Evolutionary conservation across 805 yeast species (phyloP).

Genomic region (Dipodascus albidus): DNA sequence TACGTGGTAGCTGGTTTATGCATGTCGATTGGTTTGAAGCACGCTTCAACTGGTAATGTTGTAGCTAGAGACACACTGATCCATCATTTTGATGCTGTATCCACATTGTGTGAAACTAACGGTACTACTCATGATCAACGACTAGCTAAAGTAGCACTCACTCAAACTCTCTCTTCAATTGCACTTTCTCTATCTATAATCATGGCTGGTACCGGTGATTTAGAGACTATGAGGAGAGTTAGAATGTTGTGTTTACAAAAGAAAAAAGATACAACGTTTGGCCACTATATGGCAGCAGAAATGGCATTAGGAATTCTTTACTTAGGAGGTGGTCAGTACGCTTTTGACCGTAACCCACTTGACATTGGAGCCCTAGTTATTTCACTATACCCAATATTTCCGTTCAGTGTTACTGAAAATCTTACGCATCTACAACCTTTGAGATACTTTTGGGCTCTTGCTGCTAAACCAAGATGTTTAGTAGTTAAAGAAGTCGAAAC

Average conservation of each 20-base stretch:
- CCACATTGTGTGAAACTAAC: slow-evolving; percentile 31
- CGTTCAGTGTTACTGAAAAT: slow-evolving; percentile 28
- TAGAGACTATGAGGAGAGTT: slow-evolving; percentile 61
- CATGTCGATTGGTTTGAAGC: slow-evolving; percentile 60
- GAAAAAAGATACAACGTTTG: slow-evolving; percentile 34
- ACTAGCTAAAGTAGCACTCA: slow-evolving; percentile 42
- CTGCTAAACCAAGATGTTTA: slow-evolving; percentile 74
- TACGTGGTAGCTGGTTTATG: slow-evolving; percentile 67
- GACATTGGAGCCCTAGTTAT: slow-evolving; percentile 61
- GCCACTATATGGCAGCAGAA: slow-evolving; percentile 66
- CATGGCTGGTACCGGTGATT: slow-evolving; percentile 88
- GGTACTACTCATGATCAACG: slow-evolving; percentile 45
- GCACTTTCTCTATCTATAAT: slow-evolving; percentile 57
- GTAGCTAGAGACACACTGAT: slow-evolving; percentile 46
- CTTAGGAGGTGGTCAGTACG: slow-evolving; percentile 87
- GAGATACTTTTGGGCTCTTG: slow-evolving; percentile 82
- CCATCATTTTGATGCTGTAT: slow-evolving; percentile 41
- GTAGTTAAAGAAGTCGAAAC: slow-evolving; percentile 59
- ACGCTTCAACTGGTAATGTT: slow-evolving; percentile 56
- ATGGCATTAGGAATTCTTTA: slow-evolving; percentile 81
- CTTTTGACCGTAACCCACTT: slow-evolving; percentile 50
- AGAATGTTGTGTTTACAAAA: slow-evolving; percentile 53
- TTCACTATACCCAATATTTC: slow-evolving; percentile 68
- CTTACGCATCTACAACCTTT: slow-evolving; percentile 72
- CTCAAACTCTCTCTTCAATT: slow-evolving; percentile 45